Base-by-base conservation (phyloP, 1,139 yeast species). In the Waltiozyma sp. region DNA sequence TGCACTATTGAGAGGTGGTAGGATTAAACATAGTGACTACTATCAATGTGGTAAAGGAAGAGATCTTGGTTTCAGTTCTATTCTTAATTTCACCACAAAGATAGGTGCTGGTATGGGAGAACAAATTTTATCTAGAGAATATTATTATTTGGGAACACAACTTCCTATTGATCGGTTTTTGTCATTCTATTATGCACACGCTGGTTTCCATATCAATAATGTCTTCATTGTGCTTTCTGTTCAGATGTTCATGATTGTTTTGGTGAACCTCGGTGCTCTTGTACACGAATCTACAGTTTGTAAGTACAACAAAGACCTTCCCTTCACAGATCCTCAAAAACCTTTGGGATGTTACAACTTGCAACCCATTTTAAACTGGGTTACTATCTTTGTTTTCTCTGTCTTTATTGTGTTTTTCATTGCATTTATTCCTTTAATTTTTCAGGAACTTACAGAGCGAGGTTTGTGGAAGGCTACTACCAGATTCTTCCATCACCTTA, bases 21-120 rank as follows among this genome's bases (percentile, higher is more conserved):
- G 85, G 46, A 87, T 87, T 42, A 85, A 85, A 55, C 95, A 87
- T 57, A 80, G 91, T 57, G 96, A 87, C 56, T 87, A 81, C 56
- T 80, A 73, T 54, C 96, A 87, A 56, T 87, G 96, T 63, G 96
- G 96, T 0, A 87, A 87, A 59, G 96, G 96, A 0, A 67, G 96
- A 48, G 96, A 87, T 62, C 66, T 87, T 36, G 96, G 96, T 0
- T 87, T 87, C 60, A 80, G 84, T 0, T 82, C 95, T 0, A 84
- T 87, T 41, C 66, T 86, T 47, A 86, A 85, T 54, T 87, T 87
- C 58, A 86, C 94, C 0, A 78, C 91, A 0, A 87, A 87, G 56
- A 86, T 87, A 55, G 96, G 96, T 0, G 89, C 95, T 38, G 96
- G 96, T 1, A 87, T 87, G 96, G 96, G 95, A 1, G 96, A 87